Evolutionary conservation across 805 yeast genomes (phyloP), one percentile per base, ranked within the genome.

Genomic region (Hanseniaspora pseudoguilliermondii): DNA sequence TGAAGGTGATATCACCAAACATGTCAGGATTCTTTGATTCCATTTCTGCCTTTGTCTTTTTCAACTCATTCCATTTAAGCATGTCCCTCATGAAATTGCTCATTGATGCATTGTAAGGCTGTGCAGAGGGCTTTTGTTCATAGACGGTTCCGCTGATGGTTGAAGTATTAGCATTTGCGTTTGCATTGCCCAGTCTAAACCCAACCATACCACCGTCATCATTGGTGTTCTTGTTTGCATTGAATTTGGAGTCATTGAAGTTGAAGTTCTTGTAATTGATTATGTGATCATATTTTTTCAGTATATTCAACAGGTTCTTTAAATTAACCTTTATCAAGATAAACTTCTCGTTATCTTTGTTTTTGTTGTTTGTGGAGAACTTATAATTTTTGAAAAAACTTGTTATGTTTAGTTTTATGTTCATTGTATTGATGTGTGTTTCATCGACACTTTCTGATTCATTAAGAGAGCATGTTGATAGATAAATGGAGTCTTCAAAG

Each of bases 31-130:
- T 18, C 23, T 46, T 53, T 15, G 36, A 35, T 18, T 27, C 41
- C 18, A 27, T 16, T n/a, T 27, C 36, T 6, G 47, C 32, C 20
- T 46, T 36, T 29, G 40, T 23, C 5, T 20, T 46, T 36, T 34
- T 44, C 4, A 53, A 8, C 6, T 46, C 47, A 32, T 53, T 46
- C 43, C 48, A 46, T 21, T 20, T 44, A 3, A 53, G 9, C 56
- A 53, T 53, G 32, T 53, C 56, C 11, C 29, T 53, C 56, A 54
- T 54, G 21, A 54, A 54, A 11, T 34, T 48, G 23, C 21, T 46
- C 29, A 10, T 34, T 34, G 27, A 34, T 32, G 38, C 23, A n/a
- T 34, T 44, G 15, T 25, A 9, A 6, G 36, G 13, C 4, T 27
- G 18, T 16, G 47, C 16, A 15, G 36, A 16, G 21, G 32, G n/a